Evolutionary conservation across 164 flowering plant genomes (phyloP), one percentile per base, ranked within the genome.

Genomic region (Buxus sempervirens): DNA sequence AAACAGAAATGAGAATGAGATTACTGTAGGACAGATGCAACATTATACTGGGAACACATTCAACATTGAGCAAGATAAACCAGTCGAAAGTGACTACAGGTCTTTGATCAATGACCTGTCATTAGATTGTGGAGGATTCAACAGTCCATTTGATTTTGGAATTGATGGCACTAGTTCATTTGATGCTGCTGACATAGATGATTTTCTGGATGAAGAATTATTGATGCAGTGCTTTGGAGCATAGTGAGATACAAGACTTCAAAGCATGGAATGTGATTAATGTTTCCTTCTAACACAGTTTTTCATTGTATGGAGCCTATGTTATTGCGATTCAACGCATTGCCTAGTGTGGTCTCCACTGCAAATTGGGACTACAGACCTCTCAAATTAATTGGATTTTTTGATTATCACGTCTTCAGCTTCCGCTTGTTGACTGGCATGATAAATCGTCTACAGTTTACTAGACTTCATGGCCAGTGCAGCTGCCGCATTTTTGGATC

Each of bases 161-260:
- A 14, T 77, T 32, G 78, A 78, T 45, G 78, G 69, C 24, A 38
- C 72, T n/a, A 48, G 75, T 67, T 51, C 80, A 20, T 57, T 81
- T 9, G 86, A 79, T 59, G 60, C 63, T 21, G 62, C 76, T 62
- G 76, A 74, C 65, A 49, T 78, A n/a, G 85, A 81, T 53, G 64
- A 72, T 26, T 69, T 73, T 32, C 22, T 45, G 18, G 83, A 81
- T 15, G 82, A 79, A 6, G 86, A 45, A 15, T 10, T 68, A 26
- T 42, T 81, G 58, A 77, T 86, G 26, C 69, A 78, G 60, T 86
- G 73, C 85, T 84, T 79, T 26, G 93, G 89, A 53, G 83, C 93
- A 27, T 88, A 82, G 72, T 56, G 70, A n/a, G 58, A 62, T 15
- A 19, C 14, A 22, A 24, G 20, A n/a, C 45, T 13, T 62, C 55